Percentiles rank a stretch among this genome's conserved stretches.
phyloP scores from a whole-genome alignment of 352 stramenopile genomes.

The Phytophthora tubulina region DNA sequence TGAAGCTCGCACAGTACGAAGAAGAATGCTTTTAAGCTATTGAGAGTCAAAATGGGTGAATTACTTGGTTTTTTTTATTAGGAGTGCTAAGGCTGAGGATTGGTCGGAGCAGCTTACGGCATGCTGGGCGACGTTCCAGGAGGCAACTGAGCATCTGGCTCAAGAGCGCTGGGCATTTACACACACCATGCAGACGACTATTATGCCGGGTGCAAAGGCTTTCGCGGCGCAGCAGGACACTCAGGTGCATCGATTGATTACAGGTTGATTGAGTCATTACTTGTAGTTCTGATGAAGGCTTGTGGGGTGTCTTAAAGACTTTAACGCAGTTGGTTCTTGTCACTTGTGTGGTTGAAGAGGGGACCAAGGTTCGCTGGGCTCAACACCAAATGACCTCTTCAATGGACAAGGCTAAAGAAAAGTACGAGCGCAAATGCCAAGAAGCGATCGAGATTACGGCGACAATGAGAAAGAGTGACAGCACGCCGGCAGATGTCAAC shows the following conservation, averaged over 20 bases:
- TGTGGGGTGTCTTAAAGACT: not conserved
- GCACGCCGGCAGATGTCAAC: conserved; percentile 1
- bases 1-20: conserved; percentile 68
- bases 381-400: conserved; percentile 70
- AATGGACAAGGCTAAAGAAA: conserved; percentile 78
- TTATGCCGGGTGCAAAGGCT: conserved; percentile 65
- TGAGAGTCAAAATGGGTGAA: not conserved
- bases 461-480: conserved; percentile 45
- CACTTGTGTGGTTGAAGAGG: conserved; percentile 48
- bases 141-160: conserved; percentile 61
- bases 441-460: conserved; percentile 69
- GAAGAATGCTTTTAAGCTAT: not conserved
- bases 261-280: conserved; percentile 45
- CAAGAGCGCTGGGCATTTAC: conserved; percentile 70
- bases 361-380: conserved; percentile 71
- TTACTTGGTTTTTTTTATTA: conserved; percentile 26
- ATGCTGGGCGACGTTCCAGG: conserved; percentile 66
- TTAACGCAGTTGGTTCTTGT: conserved; percentile 17
- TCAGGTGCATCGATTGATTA: conserved; percentile 79
- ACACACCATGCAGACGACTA: conserved; percentile 66
- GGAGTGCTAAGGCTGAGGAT: conserved; percentile 67
- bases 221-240: conserved; percentile 80
- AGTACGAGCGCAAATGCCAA: conserved; percentile 80
- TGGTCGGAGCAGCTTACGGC: conserved; percentile 71
- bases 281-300: not conserved